phyloP scores from a whole-genome alignment of 164 flowering plant genomes.

The Tetracentron sinense region DNA sequence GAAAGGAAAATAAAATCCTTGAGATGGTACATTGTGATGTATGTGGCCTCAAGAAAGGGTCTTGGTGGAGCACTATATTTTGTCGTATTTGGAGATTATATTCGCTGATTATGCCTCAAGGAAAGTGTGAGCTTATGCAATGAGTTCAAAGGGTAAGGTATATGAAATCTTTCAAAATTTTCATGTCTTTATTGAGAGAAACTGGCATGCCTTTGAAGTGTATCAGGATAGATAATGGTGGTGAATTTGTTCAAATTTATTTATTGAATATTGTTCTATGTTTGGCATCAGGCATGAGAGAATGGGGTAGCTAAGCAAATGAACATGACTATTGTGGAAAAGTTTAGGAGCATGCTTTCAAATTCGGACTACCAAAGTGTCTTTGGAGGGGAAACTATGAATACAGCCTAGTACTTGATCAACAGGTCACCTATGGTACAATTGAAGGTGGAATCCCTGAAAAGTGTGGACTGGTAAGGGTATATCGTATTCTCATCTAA shows the following conservation, averaged over 20 bases:
- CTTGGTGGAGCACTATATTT: conserved; percentile 6
- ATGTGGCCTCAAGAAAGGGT: conserved; percentile 9
- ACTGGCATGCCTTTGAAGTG: conserved; percentile 9
- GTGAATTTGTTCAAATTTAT: conserved; percentile 2
- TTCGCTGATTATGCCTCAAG: conserved; percentile 7
- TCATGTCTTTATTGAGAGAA: conserved; percentile 10
- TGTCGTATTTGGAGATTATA: conserved; percentile 14
- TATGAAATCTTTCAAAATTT: not conserved
- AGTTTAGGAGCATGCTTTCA: conserved; percentile 5
- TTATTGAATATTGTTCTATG: conserved; percentile 3
- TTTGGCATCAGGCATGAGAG: conserved; percentile 14
- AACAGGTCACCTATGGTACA: conserved; percentile 9
- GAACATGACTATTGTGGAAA: conserved; percentile 16
- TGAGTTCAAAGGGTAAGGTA: conserved; percentile 2
- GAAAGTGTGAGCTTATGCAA: not conserved
- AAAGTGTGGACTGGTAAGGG: not conserved
- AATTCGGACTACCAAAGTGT: conserved; percentile 7
- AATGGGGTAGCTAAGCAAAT: conserved; percentile 21
- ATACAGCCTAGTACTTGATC: not conserved
- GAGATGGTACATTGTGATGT: conserved; percentile 14
- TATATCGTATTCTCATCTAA: conserved; percentile 13
- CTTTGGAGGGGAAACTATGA: conserved; percentile 15
- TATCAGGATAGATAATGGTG: conserved; percentile 11
- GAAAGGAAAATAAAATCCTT: not conserved
- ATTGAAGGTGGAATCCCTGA: conserved; percentile 6